These are phyloP conservation scores for Leccinum disarticulatum DNA, from an alignment of 768 basidiomycete genomes.

Conservation along the genomic window DNA sequence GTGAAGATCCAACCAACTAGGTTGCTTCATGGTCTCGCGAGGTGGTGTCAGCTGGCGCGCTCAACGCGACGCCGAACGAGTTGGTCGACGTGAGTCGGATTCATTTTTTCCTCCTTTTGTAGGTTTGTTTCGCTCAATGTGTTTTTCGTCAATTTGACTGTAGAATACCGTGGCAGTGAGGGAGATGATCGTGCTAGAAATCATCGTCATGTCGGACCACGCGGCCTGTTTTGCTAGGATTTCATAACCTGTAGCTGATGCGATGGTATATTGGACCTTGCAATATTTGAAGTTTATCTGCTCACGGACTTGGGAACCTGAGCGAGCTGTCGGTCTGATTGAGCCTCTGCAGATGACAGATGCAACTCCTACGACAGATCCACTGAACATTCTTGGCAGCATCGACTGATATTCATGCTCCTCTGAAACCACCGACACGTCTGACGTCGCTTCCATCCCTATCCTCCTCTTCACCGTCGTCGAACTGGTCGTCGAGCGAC, in stretches of 20 bases:
- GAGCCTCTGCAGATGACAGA: too few species aligned
- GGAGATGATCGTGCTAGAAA: constrained; percentile 68
- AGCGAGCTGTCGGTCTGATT: background rate
- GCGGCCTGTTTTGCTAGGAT: constrained; percentile 48
- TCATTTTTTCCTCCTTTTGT: background rate
- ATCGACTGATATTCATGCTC: too few species aligned
- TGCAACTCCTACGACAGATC: too few species aligned
- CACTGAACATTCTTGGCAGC: too few species aligned
- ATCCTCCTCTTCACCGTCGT: too few species aligned
- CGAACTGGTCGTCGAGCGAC: too few species aligned
- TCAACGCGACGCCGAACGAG: constrained; percentile 74
- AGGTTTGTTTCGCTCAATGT: constrained; percentile 5
- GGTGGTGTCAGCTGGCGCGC: constrained; percentile 59
- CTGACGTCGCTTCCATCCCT: too few species aligned
- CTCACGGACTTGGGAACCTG: background rate
- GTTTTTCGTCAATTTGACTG: background rate
- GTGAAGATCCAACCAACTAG: too few species aligned
- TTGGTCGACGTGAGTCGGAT: constrained; percentile 80
- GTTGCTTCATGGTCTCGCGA: too few species aligned
- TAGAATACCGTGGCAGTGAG: constrained; percentile 61
- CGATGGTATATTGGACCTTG: too few species aligned
- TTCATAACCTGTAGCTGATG: constrained; percentile 2
- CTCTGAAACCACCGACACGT: too few species aligned
- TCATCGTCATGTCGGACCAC: constrained; percentile 70
- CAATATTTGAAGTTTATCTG: background rate